Conservation (phyloP, 2,329 filamentous ascomycete species). For the Myriosclerotinia curreyana region DNA sequence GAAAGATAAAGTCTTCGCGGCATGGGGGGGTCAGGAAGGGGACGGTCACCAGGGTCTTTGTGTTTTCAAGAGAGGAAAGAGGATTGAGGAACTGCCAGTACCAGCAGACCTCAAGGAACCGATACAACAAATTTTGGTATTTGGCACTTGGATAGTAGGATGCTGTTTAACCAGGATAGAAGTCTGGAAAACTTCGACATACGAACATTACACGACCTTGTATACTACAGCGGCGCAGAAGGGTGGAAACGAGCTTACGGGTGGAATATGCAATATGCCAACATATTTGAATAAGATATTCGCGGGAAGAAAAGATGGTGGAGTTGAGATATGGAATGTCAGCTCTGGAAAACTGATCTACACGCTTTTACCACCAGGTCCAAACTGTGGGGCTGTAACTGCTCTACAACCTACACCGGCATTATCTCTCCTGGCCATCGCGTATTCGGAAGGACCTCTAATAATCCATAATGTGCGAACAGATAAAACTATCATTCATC, state of each 20-base stretch:
- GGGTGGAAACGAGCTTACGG: constrained; percentile 67
- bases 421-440: constrained; percentile 80
- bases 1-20: constrained; percentile 84
- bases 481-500: constrained; percentile 67
- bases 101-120: constrained; percentile 65
- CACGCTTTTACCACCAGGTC: constrained; percentile 74
- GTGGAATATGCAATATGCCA: constrained; percentile 81
- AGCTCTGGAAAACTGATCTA: constrained; percentile 89
- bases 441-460: constrained; percentile 76
- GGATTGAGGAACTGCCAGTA: constrained; percentile 69
- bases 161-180: constrained; percentile 74
- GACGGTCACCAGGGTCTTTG: constrained; percentile 68
- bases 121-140: constrained; percentile 73
- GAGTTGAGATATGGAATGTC: constrained; percentile 96
- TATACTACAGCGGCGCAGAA: constrained; percentile 53
- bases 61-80: constrained; percentile 89
- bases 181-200: constrained; percentile 79
- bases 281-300: constrained; percentile 97
- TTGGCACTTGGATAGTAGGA: constrained; percentile 88
- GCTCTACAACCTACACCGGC: constrained; percentile 81
- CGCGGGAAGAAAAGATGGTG: constrained; percentile 80
- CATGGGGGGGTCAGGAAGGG: constrained; percentile 67
- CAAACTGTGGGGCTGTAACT: constrained; percentile 76
- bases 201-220: constrained; percentile 89
- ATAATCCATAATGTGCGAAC: constrained; percentile 77